Base-by-base conservation (phyloP, 1,139 yeast species). In the Arxiozyma slooffiae region DNA sequence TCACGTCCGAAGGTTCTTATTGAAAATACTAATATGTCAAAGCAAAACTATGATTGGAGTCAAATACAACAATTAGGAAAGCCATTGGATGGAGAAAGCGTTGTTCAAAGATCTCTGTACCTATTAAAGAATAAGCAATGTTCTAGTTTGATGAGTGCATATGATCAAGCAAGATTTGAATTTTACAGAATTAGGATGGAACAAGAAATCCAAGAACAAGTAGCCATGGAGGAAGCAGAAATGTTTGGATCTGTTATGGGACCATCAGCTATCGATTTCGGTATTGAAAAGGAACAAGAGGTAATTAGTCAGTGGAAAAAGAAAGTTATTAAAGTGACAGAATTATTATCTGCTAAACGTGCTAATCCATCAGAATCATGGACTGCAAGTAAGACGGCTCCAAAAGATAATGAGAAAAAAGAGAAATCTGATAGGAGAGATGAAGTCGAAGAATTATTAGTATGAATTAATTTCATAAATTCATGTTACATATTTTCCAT, bases 11-110 rank as follows among this genome's bases (percentile, higher is more conserved):
- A 87, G 65, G 76, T 81, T 36, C 71, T 92, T 58, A 77, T 89
- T 47, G 99, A 94, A 69, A 85, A 81, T 61, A 71, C 74, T 21
- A 85, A 80, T 61, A 71, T 74, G 21, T 87, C 86, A 7, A 75
- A 73, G 37, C 66, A 69, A 24, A 60, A 67, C 14, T 73, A 75
- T 52, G 87, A 92, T 67, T 92, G 98, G 97, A 75, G 82, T 50
- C 75, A 76, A 50, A 77, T 92, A 68, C 76, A 79, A 57, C 97
- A 92, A 64, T 67, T 81, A 44, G 71, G 76, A 49, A 83, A 83
- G 63, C 85, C 83, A 24, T 74, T 92, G 47, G 96, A 88, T 63
- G 97, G 97, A 53, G 98, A 92, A 69, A 76, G 85, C 50, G 98
- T 92, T 18, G 96, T 92, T 8, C 97, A 90, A 70, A 80, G 97